A percentile compares a stretch with the other conserved stretches of the same genome.
Evolutionary conservation across 1,139 yeast genomes (phyloP).

Genomic region (Yarrowia galli): DNA sequence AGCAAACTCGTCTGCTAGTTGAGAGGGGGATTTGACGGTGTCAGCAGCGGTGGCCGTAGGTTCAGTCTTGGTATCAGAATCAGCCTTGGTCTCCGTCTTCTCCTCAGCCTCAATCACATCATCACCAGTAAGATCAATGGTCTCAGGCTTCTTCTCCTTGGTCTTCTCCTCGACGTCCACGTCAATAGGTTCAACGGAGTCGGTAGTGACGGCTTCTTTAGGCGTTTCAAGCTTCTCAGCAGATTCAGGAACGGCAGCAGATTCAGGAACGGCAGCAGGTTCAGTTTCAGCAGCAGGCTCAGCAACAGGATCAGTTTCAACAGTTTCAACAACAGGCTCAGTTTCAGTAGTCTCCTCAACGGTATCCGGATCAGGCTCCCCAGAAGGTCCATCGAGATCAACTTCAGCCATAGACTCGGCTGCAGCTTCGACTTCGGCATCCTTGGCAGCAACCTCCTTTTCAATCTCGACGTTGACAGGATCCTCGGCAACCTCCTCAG

Average conservation of each 20-base stretch:
- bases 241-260: constrained; percentile 7
- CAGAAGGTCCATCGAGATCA: constrained; percentile 5
- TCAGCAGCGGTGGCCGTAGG: constrained; percentile 15
- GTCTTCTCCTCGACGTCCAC: constrained; percentile 17
- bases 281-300: constrained; percentile 40
- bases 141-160: not conserved
- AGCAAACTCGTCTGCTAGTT: constrained; percentile 36
- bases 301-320: constrained; percentile 42
- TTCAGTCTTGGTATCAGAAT: constrained; percentile 15
- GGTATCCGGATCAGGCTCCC: constrained; percentile 13
- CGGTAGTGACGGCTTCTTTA: not conserved
- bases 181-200: constrained; percentile 40
- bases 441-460: constrained; percentile 24
- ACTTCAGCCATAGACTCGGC: constrained; percentile 15
- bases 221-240: constrained; percentile 41
- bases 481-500: constrained; percentile 39
- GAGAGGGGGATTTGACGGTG: constrained; percentile 2
- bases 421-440: constrained; percentile 1
- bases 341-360: constrained; percentile 42
- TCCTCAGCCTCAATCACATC: constrained; percentile 21
- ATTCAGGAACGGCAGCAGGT: constrained; percentile 41
- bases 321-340: constrained; percentile 41
- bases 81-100: constrained; percentile 13
- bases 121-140: not conserved
- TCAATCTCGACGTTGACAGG: constrained; percentile 14